Conservation (phyloP, 495 filamentous ascomycete genomes). For the Hypoxylon subgilvum region DNA sequence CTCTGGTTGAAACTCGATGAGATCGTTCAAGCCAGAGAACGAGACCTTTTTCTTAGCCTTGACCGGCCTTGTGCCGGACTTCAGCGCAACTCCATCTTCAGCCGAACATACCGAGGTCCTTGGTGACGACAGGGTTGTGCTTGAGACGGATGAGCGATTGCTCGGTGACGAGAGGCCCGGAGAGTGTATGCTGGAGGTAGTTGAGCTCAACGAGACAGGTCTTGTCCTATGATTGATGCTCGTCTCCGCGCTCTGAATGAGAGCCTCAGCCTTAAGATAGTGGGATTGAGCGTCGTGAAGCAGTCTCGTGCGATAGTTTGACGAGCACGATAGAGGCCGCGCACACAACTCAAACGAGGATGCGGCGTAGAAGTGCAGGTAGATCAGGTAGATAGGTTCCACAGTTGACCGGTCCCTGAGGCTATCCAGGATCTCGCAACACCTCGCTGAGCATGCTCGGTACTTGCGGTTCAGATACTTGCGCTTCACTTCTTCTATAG, state of each 20-base stretch:
- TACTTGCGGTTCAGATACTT: constrained; percentile 52
- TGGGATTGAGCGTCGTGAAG: constrained; percentile 56
- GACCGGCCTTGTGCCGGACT: constrained; percentile 10
- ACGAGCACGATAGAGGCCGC: constrained; percentile 51
- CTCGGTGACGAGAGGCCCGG: constrained; percentile 52
- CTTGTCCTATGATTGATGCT: constrained; percentile 42
- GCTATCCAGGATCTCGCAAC: constrained; percentile 53
- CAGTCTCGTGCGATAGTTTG: constrained; percentile 51
- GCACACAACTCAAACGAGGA: constrained; percentile 59
- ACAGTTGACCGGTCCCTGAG: constrained; percentile 48
- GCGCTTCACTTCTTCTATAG: constrained; percentile 54
- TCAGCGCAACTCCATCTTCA: constrained; percentile 39
- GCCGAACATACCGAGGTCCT: constrained; percentile 51
- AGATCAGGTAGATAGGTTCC: constrained; percentile 58
- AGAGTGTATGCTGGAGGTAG: constrained; percentile 52
- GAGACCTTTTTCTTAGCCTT: constrained; percentile 60
- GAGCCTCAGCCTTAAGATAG: constrained; percentile 52
- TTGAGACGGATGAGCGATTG: constrained; percentile 50
- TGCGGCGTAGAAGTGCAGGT: constrained; percentile 61
- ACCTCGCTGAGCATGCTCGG: constrained; percentile 53
- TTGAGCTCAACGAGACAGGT: constrained; percentile 43
- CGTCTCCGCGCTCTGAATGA: constrained; percentile 49
- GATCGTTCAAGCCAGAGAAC: constrained; percentile 52
- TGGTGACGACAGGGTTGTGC: constrained; percentile 50
- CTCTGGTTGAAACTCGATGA: constrained; percentile 44